A percentile compares a stretch with the other conserved stretches of the same genome.
Conservation (phyloP, 352 stramenopile species). For the Aphanomyces stellatus region DNA sequence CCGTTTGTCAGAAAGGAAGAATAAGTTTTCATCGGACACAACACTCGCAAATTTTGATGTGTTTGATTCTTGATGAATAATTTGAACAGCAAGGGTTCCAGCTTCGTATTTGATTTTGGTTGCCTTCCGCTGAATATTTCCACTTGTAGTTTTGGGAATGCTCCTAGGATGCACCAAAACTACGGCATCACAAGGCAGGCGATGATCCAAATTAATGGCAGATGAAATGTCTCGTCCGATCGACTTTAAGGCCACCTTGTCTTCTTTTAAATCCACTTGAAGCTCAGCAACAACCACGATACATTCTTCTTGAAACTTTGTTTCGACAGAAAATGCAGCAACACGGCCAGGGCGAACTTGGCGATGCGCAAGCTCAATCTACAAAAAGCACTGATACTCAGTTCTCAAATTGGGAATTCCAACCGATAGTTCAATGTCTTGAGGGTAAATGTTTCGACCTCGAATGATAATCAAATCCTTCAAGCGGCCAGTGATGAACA, state of each 20-base stretch:
- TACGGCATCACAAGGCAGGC: constrained; percentile 55
- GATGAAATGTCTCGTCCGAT: constrained; percentile 58
- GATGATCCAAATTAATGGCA: constrained; percentile 50
- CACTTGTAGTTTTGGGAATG: constrained; percentile 77
- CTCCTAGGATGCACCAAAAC: constrained; percentile 59
- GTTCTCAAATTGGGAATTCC: neutral
- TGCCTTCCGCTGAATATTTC: constrained; percentile 74
- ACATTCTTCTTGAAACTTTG: constrained; percentile 54
- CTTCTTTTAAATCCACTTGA: constrained; percentile 34
- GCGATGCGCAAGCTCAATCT: constrained; percentile 52
- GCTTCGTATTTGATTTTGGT: constrained; percentile 47
- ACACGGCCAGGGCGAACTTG: constrained; percentile 60
- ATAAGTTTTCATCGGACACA: too few species aligned
- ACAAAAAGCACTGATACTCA: constrained; percentile 17
- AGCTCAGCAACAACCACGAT: constrained; percentile 73
- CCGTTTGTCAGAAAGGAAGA: too few species aligned
- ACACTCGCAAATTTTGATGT: too few species aligned
- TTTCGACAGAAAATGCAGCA: constrained; percentile 72
- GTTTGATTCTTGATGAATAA: too few species aligned
- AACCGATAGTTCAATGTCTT: constrained; percentile 48
- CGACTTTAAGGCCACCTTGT: constrained; percentile 25
- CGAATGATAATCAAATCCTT: constrained; percentile 84
- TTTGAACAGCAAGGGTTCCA: neutral
- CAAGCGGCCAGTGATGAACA: constrained; percentile 64
- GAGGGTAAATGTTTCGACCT: constrained; percentile 64